Evolutionary conservation across 2,329 filamentous ascomycete genomes (phyloP).

Genomic region (Fusarium sp.): DNA sequence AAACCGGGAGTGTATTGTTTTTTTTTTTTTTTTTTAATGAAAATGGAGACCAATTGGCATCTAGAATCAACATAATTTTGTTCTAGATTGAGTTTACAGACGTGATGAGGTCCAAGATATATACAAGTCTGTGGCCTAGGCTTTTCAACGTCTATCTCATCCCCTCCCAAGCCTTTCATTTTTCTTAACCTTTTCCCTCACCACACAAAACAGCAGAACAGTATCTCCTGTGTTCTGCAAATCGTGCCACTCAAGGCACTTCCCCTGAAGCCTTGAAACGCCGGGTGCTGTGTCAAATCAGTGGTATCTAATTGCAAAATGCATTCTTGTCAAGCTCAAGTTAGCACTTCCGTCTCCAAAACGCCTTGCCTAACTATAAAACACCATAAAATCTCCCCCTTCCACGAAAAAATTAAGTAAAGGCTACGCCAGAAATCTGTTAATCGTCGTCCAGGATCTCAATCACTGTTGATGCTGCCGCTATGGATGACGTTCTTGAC

Average conservation of each 20-base stretch:
- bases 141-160: background rate
- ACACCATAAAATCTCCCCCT: background rate
- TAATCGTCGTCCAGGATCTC: constrained; percentile 47
- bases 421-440: background rate
- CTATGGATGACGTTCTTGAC: constrained; percentile 14
- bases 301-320: constrained; percentile 38
- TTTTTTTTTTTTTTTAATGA: background rate
- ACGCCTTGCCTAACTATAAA: constrained; percentile 15
- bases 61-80: background rate
- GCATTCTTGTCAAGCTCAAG: constrained; percentile 17
- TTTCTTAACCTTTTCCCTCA: background rate
- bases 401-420: background rate
- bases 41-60: background rate
- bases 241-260: background rate
- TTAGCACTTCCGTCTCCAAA: constrained; percentile 24
- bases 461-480: constrained; percentile 35
- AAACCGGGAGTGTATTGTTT: background rate
- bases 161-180: background rate
- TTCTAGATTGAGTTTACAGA: background rate
- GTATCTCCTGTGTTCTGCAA: background rate
- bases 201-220: background rate
- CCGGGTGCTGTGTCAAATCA: constrained; percentile 19
- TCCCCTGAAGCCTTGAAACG: constrained; percentile 18
- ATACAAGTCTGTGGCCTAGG: background rate
- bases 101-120: background rate